phyloP scores from a whole-genome alignment of 1,284 basidiomycete genomes.

The Puccinia horiana region DNA sequence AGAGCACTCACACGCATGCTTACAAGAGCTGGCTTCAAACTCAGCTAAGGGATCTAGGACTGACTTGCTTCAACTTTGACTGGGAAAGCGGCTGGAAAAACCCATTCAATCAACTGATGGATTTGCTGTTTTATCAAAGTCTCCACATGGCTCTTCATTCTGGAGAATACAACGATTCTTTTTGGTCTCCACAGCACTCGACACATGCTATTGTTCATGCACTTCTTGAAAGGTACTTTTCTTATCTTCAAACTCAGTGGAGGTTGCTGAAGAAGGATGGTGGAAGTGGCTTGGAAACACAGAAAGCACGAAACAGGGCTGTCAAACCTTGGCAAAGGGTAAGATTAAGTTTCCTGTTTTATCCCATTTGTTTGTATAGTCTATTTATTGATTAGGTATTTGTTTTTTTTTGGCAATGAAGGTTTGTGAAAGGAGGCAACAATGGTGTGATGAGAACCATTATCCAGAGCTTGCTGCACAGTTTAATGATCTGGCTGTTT shows the following conservation, averaged over 20 bases:
- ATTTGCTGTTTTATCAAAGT: not conserved
- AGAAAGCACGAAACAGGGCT: not conserved
- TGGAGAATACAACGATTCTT: constrained; percentile 6
- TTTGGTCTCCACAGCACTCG: not conserved
- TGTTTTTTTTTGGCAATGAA: not conserved
- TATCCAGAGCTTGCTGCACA: constrained; percentile 19
- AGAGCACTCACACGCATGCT: not conserved
- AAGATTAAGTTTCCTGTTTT: too few relatives aligned
- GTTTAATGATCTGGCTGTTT: constrained; percentile 19
- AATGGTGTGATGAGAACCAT: constrained; percentile 30
- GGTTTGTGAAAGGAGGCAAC: constrained; percentile 23
- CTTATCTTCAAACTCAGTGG: constrained; percentile 12
- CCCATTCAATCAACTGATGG: constrained; percentile 23
- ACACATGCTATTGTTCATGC: not conserved
- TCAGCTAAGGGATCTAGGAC: not conserved
- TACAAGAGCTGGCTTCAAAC: constrained; percentile 29
- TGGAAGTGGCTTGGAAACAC: not conserved
- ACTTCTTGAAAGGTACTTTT: constrained; percentile 5
- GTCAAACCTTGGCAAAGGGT: not conserved
- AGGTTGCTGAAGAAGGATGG: constrained; percentile 4
- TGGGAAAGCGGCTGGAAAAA: constrained; percentile 18
- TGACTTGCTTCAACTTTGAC: constrained; percentile 23
- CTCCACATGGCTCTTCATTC: constrained; percentile 6
- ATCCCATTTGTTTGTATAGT: not conserved
- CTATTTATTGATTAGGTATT: not conserved